Evolutionary conservation across 2,329 filamentous ascomycete species (phyloP), one percentile per base, ranked within the genome.

Genomic region (Curvularia sp.): DNA sequence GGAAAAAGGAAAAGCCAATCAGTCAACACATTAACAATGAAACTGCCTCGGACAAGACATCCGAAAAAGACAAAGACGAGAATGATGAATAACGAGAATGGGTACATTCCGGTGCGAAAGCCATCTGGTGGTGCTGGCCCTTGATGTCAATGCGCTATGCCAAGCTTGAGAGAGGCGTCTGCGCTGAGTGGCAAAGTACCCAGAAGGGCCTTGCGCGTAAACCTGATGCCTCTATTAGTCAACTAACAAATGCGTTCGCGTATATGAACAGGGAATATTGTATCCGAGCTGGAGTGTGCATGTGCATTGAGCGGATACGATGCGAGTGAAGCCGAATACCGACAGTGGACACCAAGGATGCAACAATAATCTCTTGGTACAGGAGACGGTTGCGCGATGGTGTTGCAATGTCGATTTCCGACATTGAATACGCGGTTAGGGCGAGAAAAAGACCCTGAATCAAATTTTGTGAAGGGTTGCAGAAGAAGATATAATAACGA

Each of bases 331-430:
- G 38, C 36, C 51, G 19, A 45, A 55, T 19, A 39, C 5, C 15
- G 32, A 55, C 10, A n/a, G 45, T 58, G 27, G 30, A 45, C 15
- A 55, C 30, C 25, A 39, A 54, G 38, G 23, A 52, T 34, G 45
- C 15, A 21, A 45, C 36, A n/a, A 10, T 19, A 36, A 19, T 43
- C 10, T 46, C 43, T 13, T 10, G 50, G 32, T 54, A 39, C 32
- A 49, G 19, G 25, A 36, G 30, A 32, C 21, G 45, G 28, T 36
- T 49, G 15, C 27, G 28, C 21, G 3, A 43, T 21, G 30, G 19
- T n/a, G 21, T 46, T 41, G 39, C 43, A 13, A 18, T 38, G 3
- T 19, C 30, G 18, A 15, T 28, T 9, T 7, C 15, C 25, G 46
- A 49, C 4, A 28, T 49, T 8, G 43, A 43, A 1, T 25, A 30